A percentile compares a stretch with the other conserved stretches of the same genome.
Conservation (phyloP, 1,284 basidiomycete species). For the Irpex sp. region DNA sequence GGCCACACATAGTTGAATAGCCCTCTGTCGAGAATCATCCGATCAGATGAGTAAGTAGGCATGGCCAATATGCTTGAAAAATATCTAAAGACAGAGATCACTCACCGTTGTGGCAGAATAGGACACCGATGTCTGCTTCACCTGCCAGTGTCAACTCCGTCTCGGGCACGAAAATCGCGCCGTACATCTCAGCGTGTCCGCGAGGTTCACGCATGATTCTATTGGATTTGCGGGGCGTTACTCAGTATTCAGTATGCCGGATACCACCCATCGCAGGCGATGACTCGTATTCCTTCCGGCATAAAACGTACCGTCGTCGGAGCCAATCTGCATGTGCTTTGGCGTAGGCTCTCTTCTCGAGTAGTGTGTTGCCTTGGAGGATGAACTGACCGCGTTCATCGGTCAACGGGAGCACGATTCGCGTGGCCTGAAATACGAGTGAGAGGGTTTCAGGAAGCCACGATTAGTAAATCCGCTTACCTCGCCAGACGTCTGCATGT, state of each 20-base stretch:
- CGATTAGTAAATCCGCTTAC: constrained; percentile 11
- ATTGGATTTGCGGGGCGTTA: too few species aligned
- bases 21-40: constrained; percentile 29
- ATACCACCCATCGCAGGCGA: too few species aligned
- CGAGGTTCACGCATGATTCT: constrained; percentile 41
- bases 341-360: constrained; percentile 33
- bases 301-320: constrained; percentile 20
- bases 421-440: constrained; percentile 29
- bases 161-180: constrained; percentile 36
- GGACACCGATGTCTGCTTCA: constrained; percentile 39
- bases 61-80: background rate
- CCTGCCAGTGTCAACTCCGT: constrained; percentile 34
- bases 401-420: constrained; percentile 29
- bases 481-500: constrained; percentile 6
- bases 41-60: background rate
- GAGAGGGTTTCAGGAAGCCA: background rate
- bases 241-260: too few species aligned
- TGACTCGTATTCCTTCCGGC: too few species aligned
- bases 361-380: constrained; percentile 30
- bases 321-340: constrained; percentile 28
- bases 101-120: constrained; percentile 44
- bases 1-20: constrained; percentile 46
- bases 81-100: background rate
- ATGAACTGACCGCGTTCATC: constrained; percentile 26
- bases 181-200: constrained; percentile 46